Conservation (phyloP, 2,329 filamentous ascomycete genomes). For the Zasmidium angulare region DNA sequence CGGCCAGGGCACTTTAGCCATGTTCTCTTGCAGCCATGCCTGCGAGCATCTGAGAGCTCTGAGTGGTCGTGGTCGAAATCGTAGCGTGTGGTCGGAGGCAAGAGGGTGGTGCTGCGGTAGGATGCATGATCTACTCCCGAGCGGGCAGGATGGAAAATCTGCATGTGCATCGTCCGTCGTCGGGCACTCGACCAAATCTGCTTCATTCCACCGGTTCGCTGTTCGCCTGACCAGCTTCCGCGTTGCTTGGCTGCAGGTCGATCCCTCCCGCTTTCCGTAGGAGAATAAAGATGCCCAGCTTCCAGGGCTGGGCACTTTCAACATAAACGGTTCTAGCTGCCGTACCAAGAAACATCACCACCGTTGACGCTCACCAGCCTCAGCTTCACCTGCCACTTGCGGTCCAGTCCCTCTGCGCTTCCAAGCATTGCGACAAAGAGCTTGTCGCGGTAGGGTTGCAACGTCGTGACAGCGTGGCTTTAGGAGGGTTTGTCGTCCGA, state of each 20-base stretch:
- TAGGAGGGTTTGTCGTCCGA: background rate
- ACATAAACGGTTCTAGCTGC: background rate
- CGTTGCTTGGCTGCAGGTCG: background rate
- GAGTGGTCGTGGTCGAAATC: background rate
- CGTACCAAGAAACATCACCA: background rate
- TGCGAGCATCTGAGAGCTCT: background rate
- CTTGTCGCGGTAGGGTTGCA: conserved; percentile 4
- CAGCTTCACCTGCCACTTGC: conserved; percentile 1
- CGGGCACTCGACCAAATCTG: background rate
- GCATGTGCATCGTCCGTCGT: background rate
- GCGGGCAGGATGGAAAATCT: background rate
- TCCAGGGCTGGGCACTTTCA: background rate
- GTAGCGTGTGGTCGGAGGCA: background rate
- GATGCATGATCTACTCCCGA: background rate
- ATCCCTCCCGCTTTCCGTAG: background rate
- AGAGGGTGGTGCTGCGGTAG: background rate
- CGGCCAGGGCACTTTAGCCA: background rate
- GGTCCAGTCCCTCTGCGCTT: background rate
- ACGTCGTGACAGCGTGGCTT: background rate
- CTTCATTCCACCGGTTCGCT: background rate
- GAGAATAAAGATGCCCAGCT: background rate
- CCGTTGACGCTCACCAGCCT: background rate
- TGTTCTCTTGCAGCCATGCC: background rate
- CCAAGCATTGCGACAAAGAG: conserved; percentile 1
- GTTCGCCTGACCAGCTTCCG: conserved; percentile 4